Evolutionary conservation across 2,329 filamentous ascomycete genomes (phyloP), one percentile per base, ranked within the genome.

Genomic region (Coniochaeta sp.): DNA sequence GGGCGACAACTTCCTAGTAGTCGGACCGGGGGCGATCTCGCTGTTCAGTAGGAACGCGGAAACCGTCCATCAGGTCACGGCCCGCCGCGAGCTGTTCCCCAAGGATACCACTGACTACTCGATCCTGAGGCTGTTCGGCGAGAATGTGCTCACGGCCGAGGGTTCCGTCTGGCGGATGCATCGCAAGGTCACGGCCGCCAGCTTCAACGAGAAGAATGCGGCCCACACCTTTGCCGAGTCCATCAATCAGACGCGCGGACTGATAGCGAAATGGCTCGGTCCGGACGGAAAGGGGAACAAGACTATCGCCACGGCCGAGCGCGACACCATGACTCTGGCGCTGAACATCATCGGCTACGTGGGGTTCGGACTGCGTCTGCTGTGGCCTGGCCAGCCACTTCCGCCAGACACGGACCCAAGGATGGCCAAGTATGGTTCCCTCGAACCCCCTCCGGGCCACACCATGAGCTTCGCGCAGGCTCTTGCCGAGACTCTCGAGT

Each of bases 171-270:
- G 87, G 88, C 82, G 83, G 28, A 76, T 80, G 67, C 87, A 92
- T 64, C 79, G 87, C 55, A 89, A 87, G 67, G 77, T 84, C 40
- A 86, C 83, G 1, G 80, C 83, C 26, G 82, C 86, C 0, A 81
- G 81, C 4, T 91, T 92, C 66, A 89, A 85, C 52, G 88, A 92
- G 70, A 83, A 78, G 68, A 91, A 89, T 65, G 85, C 88, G 52
- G 72, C 75, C 20, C 63, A 84, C 30, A 83, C 86, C 6, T 87
- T 83, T 66, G 67, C 66, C 35, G 83, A 87, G 65, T 75, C 78
- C 18, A 68, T 85, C 51, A 69, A 73, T 52, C 87, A 91, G 69
- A 79, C 85, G 0, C 70, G 78, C 55, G 75, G 77, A 12, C 78
- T 89, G 78, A 60, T 87, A 27, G 64, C 67, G 31, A 72, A 74